A percentile compares a stretch with the other conserved stretches of the same genome.
phyloP scores from a whole-genome alignment of 768 basidiomycete genomes.

The Hortiboletus flavorubellus region DNA sequence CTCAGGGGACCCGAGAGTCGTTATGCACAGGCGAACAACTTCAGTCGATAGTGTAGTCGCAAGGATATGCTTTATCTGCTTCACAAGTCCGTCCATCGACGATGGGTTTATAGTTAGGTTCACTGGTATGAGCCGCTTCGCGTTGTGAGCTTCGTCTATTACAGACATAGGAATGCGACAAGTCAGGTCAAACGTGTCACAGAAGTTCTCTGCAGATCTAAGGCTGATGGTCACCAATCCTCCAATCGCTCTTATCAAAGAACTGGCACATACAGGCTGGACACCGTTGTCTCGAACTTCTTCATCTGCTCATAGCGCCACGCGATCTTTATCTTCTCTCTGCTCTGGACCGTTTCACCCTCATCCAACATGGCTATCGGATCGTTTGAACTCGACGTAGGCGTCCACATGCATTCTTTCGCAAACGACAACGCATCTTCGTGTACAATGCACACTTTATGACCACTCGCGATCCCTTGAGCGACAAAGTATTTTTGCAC shows the following conservation, averaged over 20 bases:
- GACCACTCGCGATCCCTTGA: constrained; percentile 75
- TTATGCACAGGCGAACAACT: constrained; percentile 58
- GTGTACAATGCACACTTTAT: constrained; percentile 66
- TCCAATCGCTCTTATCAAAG: constrained; percentile 1
- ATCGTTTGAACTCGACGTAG: constrained; percentile 23
- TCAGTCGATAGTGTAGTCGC: constrained; percentile 31
- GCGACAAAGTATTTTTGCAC: constrained; percentile 86
- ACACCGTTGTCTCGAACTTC: constrained; percentile 84
- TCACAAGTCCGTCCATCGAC: constrained; percentile 24
- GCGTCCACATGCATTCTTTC: constrained; percentile 79
- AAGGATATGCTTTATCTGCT: constrained; percentile 29
- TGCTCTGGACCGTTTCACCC: constrained; percentile 34
- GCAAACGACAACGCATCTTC: constrained; percentile 56
- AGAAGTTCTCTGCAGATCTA: constrained; percentile 60
- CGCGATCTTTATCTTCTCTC: constrained; percentile 84
- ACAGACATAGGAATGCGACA: constrained; percentile 51
- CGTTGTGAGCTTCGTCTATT: constrained; percentile 41
- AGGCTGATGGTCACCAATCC: constrained; percentile 11
- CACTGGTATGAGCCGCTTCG: constrained; percentile 38
- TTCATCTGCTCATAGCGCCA: constrained; percentile 97
- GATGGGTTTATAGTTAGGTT: constrained; percentile 14
- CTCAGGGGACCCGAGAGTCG: constrained; percentile 54
- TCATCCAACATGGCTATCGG: constrained; percentile 30
- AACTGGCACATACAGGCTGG: constrained; percentile 45
- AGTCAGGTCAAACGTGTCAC: constrained; percentile 71